A percentile compares a stretch with the other conserved stretches of the same genome.
Conservation (phyloP, 768 basidiomycete species). For the Leccinellum albellum region DNA sequence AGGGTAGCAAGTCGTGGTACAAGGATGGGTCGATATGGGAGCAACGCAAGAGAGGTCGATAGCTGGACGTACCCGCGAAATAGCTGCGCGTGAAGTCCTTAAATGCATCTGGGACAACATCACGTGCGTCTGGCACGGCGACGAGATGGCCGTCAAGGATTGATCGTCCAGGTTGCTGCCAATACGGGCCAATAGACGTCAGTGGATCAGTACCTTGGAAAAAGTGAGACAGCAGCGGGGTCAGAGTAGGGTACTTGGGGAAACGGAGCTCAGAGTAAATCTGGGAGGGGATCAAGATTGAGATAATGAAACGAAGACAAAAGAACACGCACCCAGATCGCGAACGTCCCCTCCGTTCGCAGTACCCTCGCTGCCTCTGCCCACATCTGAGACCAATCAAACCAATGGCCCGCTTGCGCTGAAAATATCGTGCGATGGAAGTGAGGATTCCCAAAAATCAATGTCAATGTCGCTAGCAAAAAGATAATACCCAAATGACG, state of each 20-base stretch:
- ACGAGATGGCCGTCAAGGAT: slow-evolving; percentile 70
- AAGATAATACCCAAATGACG: background rate
- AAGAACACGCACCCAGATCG: slow-evolving; percentile 59
- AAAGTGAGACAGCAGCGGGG: slow-evolving; percentile 57
- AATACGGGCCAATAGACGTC: slow-evolving; percentile 65
- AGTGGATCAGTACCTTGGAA: slow-evolving; percentile 53
- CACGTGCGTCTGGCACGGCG: slow-evolving; percentile 56
- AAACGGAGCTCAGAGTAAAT: slow-evolving; percentile 74
- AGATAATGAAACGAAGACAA: background rate
- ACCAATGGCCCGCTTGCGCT: slow-evolving; percentile 87
- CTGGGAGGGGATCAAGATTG: slow-evolving; percentile 23
- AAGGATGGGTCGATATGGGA: background rate
- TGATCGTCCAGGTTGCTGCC: slow-evolving; percentile 76
- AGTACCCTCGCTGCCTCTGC: slow-evolving; percentile 60
- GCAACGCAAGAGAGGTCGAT: background rate
- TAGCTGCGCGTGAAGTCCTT: slow-evolving; percentile 47
- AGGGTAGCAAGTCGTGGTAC: background rate
- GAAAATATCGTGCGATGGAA: background rate
- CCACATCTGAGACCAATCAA: slow-evolving; percentile 71
- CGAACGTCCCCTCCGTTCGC: slow-evolving; percentile 57
- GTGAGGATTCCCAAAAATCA: background rate
- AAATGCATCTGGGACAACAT: slow-evolving; percentile 33
- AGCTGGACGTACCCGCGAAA: slow-evolving; percentile 46
- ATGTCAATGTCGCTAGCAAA: background rate
- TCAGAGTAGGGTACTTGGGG: slow-evolving; percentile 52